Evolutionary conservation across 2,329 filamentous ascomycete species (phyloP).

Genomic region (Neobulgaria alba): DNA sequence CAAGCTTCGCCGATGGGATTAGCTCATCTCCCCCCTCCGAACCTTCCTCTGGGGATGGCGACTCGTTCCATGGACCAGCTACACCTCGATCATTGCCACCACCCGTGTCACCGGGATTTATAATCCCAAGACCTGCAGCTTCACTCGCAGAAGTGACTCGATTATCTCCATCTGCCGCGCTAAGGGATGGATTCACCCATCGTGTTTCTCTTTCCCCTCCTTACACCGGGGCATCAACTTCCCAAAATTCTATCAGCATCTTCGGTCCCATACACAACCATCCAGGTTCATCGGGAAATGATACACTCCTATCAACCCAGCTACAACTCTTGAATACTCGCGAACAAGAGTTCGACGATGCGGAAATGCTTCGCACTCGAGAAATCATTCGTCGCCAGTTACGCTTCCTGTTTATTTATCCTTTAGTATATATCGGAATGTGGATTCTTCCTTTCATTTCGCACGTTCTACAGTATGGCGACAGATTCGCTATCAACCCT

Average conservation of each 20-base stretch:
- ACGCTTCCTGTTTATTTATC: slow-evolving; percentile 68
- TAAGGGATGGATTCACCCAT: slow-evolving; percentile 15
- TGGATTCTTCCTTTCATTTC: slow-evolving; percentile 65
- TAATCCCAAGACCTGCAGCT: slow-evolving; percentile 1
- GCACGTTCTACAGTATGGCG: slow-evolving; percentile 52
- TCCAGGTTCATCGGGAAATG: slow-evolving; percentile 6
- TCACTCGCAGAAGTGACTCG: slow-evolving; percentile 3
- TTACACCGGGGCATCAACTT: slow-evolving; percentile 6
- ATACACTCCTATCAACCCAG: slow-evolving; percentile 13
- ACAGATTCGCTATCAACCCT: slow-evolving; percentile 40
- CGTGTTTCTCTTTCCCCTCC: slow-evolving; percentile 17
- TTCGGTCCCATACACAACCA: slow-evolving; percentile 15
- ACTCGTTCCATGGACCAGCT: slow-evolving; percentile 16
- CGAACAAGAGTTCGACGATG: slow-evolving; percentile 26
- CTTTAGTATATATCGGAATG: slow-evolving; percentile 59
- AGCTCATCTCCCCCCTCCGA: slow-evolving; percentile 14
- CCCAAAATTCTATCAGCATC: slow-evolving; percentile 17
- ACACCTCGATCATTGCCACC: slow-evolving; percentile 14
- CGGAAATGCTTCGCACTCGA: slow-evolving; percentile 34
- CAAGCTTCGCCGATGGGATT: slow-evolving; percentile 17
- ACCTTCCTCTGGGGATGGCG: slow-evolving; percentile 12
- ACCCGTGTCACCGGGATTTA: slow-evolving; percentile 1
- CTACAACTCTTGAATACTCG: slow-evolving; percentile 23
- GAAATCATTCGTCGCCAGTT: slow-evolving; percentile 58
- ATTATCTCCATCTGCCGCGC: slow-evolving; percentile 14